Conservation (phyloP, 208 protist species). For the Blastocrithidia nonstop region DNA sequence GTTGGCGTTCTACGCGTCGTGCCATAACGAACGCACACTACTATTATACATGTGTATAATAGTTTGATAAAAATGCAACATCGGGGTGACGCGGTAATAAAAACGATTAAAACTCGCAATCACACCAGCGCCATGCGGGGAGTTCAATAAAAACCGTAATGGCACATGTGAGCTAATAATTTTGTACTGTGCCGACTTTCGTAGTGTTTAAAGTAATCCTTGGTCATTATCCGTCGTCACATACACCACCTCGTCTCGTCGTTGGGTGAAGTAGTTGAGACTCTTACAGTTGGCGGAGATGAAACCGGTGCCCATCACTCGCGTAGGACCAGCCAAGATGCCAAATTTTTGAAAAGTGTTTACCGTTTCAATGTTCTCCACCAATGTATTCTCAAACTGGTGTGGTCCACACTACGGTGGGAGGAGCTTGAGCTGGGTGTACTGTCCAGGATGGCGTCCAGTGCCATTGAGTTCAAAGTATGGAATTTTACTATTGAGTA, state of each 20-base stretch:
- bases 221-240: conserved; percentile 46
- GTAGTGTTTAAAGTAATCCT: conserved; percentile 18
- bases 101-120: conserved; percentile 65
- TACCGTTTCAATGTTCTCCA: conserved; percentile 51
- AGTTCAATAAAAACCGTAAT: conserved; percentile 30
- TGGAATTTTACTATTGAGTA: conserved; percentile 10
- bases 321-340: conserved; percentile 44
- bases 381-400: conserved; percentile 55
- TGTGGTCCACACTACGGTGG: conserved; percentile 52
- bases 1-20: conserved; percentile 29
- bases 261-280: conserved; percentile 43
- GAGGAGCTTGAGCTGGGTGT: conserved; percentile 49
- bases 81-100: conserved; percentile 58
- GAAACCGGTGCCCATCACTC: conserved; percentile 36
- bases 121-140: conserved; percentile 9
- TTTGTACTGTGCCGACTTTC: conserved; percentile 28
- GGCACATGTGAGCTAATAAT: conserved; percentile 28
- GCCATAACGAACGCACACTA: conserved; percentile 13
- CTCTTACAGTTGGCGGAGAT: conserved; percentile 48
- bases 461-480: conserved; percentile 26
- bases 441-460: conserved; percentile 15
- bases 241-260: conserved; percentile 35
- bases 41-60: conserved; percentile 27
- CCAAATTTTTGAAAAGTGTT: conserved; percentile 47
- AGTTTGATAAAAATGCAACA: conserved; percentile 54